Conservation (phyloP, 371 early-diverging fungal species). For the Umbelopsis sp. region DNA sequence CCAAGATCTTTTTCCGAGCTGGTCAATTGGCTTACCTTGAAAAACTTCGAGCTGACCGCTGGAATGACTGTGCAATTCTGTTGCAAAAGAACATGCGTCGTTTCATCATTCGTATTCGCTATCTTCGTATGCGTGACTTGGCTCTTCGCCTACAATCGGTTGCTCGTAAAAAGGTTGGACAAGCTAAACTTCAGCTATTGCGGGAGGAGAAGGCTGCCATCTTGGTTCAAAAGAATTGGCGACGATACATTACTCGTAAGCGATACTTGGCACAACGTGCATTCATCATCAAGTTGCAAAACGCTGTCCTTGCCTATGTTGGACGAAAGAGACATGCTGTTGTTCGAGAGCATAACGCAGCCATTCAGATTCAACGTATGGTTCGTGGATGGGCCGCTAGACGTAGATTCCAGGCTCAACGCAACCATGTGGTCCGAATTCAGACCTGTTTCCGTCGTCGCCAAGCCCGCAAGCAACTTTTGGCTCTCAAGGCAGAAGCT, state of each 20-base stretch:
- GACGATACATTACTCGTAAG: constrained; percentile 70
- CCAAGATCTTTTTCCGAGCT: constrained; percentile 99
- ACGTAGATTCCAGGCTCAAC: constrained; percentile 50
- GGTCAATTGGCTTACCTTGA: constrained; percentile 93
- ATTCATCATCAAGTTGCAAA: constrained; percentile 47
- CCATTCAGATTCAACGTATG: constrained; percentile 75
- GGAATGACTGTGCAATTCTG: constrained; percentile 79
- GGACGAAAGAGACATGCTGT: constrained; percentile 57
- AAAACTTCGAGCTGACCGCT: constrained; percentile 82
- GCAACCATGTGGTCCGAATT: constrained; percentile 64
- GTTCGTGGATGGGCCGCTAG: constrained; percentile 70
- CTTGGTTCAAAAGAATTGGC: constrained; percentile 72
- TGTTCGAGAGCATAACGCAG: constrained; percentile 69
- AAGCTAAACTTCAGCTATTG: constrained; percentile 48
- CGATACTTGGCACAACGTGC: constrained; percentile 41
- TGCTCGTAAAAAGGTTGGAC: constrained; percentile 68
- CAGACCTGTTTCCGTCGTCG: constrained; percentile 84
- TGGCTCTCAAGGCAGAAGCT: constrained; percentile 78
- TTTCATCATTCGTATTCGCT: constrained; percentile 72
- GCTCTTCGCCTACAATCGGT: constrained; percentile 63
- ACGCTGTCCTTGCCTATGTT: constrained; percentile 61
- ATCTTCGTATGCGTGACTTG: constrained; percentile 61
- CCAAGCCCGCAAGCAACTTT: constrained; percentile 65
- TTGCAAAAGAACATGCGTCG: constrained; percentile 91
- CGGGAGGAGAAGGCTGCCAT: constrained; percentile 79